A percentile compares a stretch with the other conserved stretches of the same genome.
These are phyloP conservation scores for Plectranthus barbatus DNA, from an alignment of 257 asterid species.

Conservation along the genomic window DNA sequence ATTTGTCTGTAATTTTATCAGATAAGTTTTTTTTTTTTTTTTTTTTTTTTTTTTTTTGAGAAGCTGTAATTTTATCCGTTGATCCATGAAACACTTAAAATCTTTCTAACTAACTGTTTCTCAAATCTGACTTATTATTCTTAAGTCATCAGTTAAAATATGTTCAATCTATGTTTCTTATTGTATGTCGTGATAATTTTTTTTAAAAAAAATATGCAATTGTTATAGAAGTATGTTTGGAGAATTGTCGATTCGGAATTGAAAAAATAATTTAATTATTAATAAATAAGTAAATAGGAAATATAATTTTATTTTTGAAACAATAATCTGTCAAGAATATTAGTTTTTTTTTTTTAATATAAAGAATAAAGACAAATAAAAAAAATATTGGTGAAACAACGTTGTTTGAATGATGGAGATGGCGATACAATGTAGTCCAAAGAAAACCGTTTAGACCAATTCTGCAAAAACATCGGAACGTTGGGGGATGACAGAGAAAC, in stretches of 20 bases:
- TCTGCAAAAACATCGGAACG: constrained; percentile 25
- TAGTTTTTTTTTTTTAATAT: too few species aligned
- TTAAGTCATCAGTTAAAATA: too few species aligned
- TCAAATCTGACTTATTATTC: too few species aligned
- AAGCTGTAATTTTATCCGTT: background rate
- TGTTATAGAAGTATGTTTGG: too few species aligned
- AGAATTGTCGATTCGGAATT: too few species aligned
- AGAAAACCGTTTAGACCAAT: constrained; percentile 12
- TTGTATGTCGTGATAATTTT: too few species aligned
- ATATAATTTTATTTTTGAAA: background rate
- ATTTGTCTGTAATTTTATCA: background rate
- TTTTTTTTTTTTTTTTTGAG: background rate
- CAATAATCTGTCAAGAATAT: background rate
- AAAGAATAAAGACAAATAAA: background rate
- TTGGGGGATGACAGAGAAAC: constrained; percentile 9
- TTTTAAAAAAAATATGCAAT: too few species aligned
- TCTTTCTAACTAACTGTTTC: too few species aligned
- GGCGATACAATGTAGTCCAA: background rate
- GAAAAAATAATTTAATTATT: too few species aligned
- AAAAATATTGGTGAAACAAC: background rate
- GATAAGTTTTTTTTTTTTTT: background rate
- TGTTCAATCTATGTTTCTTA: too few species aligned
- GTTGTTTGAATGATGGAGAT: background rate
- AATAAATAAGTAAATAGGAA: background rate
- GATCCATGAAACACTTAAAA: too few species aligned